These are phyloP conservation scores for Neurospora tetraspora DNA, from an alignment of 495 filamentous ascomycete genomes.

Conservation along the genomic window DNA sequence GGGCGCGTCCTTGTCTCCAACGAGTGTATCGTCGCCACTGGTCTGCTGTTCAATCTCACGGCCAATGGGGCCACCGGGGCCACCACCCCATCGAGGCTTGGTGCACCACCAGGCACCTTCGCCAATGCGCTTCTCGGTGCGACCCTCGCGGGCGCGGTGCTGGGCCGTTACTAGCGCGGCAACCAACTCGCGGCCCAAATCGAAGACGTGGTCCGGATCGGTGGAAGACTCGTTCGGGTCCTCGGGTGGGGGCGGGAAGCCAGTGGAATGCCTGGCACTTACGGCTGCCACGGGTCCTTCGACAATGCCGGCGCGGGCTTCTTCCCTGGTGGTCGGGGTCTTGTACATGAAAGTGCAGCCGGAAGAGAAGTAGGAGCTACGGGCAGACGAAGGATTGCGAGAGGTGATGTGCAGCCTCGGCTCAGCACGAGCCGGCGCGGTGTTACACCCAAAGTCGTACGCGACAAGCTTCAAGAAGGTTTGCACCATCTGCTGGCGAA, in stretches of 20 bases:
- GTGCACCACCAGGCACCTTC: slow-evolving; percentile 76
- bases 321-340: slow-evolving; percentile 53
- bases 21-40: slow-evolving; percentile 20
- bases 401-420: slow-evolving; percentile 51
- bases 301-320: slow-evolving; percentile 61
- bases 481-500: slow-evolving; percentile 58
- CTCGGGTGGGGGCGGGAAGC: slow-evolving; percentile 24
- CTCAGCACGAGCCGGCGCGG: slow-evolving; percentile 49
- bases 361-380: slow-evolving; percentile 44
- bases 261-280: slow-evolving; percentile 46
- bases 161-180: slow-evolving; percentile 70
- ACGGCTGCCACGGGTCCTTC: slow-evolving; percentile 65
- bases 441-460: slow-evolving; percentile 72
- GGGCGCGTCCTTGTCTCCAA: slow-evolving; percentile 35
- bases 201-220: slow-evolving; percentile 45
- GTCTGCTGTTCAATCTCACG: slow-evolving; percentile 39
- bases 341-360: slow-evolving; percentile 52
- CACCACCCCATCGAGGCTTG: slow-evolving; percentile 66
- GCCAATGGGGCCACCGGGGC: slow-evolving; percentile 52
- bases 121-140: slow-evolving; percentile 53
- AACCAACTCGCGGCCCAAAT: slow-evolving; percentile 64
- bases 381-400: slow-evolving; percentile 5
- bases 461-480: slow-evolving; percentile 68
- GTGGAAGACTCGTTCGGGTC: neutral
- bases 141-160: slow-evolving; percentile 66